phyloP scores from a whole-genome alignment of 108 stramenopile species.

The Nitzschia putrida region DNA sequence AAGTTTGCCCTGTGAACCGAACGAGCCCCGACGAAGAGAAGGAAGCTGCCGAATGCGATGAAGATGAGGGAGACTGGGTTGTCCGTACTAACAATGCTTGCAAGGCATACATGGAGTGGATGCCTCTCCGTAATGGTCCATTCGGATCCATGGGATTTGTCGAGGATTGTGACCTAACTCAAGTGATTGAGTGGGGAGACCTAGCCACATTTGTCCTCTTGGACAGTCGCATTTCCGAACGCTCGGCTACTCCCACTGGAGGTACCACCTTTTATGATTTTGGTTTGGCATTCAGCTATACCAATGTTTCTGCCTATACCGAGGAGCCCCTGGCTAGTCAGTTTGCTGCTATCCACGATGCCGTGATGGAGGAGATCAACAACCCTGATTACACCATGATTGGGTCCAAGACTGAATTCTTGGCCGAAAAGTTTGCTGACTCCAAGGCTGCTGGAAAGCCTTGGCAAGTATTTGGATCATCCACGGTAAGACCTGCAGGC shows the following conservation, averaged over 20 bases:
- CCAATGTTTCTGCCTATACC: slow-evolving; percentile 8
- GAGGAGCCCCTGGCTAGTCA: neutral
- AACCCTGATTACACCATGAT: slow-evolving; percentile 10
- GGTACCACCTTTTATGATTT: neutral
- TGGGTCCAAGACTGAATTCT: neutral
- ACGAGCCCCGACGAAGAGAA: slow-evolving; percentile 6
- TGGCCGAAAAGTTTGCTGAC: slow-evolving; percentile 8
- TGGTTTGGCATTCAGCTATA: neutral
- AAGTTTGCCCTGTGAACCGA: slow-evolving; percentile 9
- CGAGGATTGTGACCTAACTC: slow-evolving; percentile 8
- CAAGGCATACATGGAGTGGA: slow-evolving; percentile 43
- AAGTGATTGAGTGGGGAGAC: slow-evolving; percentile 36
- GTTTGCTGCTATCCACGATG: neutral
- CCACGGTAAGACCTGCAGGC: too few relatives aligned
- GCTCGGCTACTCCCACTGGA: slow-evolving; percentile 17
- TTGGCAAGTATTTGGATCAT: slow-evolving; percentile 31
- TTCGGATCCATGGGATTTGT: slow-evolving; percentile 19
- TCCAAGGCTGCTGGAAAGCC: slow-evolving; percentile 36
- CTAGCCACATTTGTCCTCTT: slow-evolving; percentile 28
- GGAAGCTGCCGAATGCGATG: slow-evolving; percentile 16
- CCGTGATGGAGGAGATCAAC: neutral
- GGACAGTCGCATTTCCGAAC: slow-evolving; percentile 19
- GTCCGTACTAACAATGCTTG: slow-evolving; percentile 19
- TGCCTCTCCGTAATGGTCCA: slow-evolving; percentile 27
- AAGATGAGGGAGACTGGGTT: slow-evolving; percentile 21